Base-by-base conservation (phyloP, 176 grass and related monocot genomes). In the Microstegium vimineum region DNA sequence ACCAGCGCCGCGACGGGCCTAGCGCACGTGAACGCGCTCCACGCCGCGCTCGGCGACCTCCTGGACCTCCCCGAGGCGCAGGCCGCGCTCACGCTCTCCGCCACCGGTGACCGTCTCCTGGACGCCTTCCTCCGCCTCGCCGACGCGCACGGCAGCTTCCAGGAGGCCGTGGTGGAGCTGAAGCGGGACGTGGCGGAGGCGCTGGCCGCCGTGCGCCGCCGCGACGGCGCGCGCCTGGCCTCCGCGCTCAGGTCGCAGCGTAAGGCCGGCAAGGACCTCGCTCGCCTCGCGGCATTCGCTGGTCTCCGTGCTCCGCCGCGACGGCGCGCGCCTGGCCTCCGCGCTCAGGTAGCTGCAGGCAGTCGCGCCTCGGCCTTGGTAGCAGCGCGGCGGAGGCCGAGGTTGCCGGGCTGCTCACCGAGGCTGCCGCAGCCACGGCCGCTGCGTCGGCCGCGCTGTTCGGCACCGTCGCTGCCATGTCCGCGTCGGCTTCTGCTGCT, bases 51-150 rank as follows among this genome's bases (percentile, higher is more conserved):
- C 11, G 77, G 33, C 67, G 88, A 91, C 25, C 89, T 94, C 1
- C 77, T 92, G 5, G 51, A 73, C 54, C 83, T 92, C 10, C 79
- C 76, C 25, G 85, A 89, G 54, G 86, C 86, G 5, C 88, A 89
- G 82, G 87, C 71, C 26, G 73, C 69, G 10, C 63, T 94, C 71
- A 43, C 56, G 1, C 57, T 92, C 78, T 61, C 46, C 22, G 45
- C 74, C 25, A 40, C 31, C 3, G 66, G 20, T 45, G 90, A 97
- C 62, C 80, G 78, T 33, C 74, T 94, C 25, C 90, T 97, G 2
- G 94, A 92, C 66, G 73, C 83, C 34, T 94, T 92, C 73, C 92
- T 97, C 75, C 62, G 66, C 70, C 88, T 97, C 15, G 88, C 88
- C 37, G 95, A 94, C 78, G 84, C 93, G 7, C 86, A 91, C 74